Conservation (phyloP, 2,329 filamentous ascomycete genomes). For the Exophiala xenobiotica region DNA sequence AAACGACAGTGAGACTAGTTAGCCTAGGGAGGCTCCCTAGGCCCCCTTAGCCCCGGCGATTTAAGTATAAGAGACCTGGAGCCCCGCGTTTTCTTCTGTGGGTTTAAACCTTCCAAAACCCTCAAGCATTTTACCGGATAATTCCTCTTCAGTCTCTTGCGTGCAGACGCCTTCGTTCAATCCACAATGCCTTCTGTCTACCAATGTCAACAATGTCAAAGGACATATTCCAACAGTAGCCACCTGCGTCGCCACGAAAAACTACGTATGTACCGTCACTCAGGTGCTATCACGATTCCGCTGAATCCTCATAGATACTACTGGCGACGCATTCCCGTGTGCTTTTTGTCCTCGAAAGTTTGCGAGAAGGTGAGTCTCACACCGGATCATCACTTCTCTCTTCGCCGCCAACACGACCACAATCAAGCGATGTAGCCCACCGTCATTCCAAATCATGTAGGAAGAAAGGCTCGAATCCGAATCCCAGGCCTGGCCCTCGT, state of each 20-base stretch:
- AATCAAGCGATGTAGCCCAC: slow-evolving; percentile 6
- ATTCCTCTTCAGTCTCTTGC: not conserved
- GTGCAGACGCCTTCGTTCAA: not conserved
- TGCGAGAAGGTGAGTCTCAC: slow-evolving; percentile 1
- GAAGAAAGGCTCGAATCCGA: not conserved
- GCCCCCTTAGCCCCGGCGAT: too few species aligned
- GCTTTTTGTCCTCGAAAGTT: slow-evolving; percentile 1
- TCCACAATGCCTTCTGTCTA: not conserved
- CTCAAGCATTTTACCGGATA: not conserved
- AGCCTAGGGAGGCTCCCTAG: too few species aligned
- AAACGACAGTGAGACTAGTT: too few species aligned
- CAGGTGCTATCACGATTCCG: not conserved
- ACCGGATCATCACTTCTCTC: not conserved
- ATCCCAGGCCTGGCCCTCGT: not conserved
- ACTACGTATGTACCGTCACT: not conserved
- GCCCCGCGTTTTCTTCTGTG: not conserved
- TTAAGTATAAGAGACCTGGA: not conserved
- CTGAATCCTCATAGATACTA: not conserved
- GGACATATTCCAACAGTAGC: slow-evolving; percentile 2
- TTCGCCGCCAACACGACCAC: not conserved
- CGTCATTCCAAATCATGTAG: slow-evolving; percentile 2
- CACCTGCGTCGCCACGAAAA: slow-evolving; percentile 5
- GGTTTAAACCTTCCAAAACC: not conserved
- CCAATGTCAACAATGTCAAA: slow-evolving; percentile 5
- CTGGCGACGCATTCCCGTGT: not conserved